Percentiles rank a stretch among this genome's conserved stretches.
Evolutionary conservation across 2,329 filamentous ascomycete genomes (phyloP).

Genomic region (Hawksworthiomyces lignivorus): DNA sequence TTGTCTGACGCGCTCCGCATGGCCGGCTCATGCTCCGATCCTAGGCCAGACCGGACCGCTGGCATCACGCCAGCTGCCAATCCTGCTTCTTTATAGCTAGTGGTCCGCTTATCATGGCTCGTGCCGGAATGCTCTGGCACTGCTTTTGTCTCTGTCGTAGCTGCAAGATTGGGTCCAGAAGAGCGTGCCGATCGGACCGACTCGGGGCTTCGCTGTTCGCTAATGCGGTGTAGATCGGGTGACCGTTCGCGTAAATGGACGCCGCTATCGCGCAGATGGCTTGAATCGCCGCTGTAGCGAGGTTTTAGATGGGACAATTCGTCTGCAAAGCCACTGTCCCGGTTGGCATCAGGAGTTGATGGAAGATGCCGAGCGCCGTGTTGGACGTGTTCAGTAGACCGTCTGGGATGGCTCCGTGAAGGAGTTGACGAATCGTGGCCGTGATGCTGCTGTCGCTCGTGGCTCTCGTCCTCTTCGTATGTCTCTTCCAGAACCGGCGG

Average conservation of each 20-base stretch:
- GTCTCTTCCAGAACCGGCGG: slow-evolving; percentile 46
- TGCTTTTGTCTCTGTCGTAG: not conserved
- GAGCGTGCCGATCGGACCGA: not conserved
- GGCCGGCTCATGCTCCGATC: not conserved
- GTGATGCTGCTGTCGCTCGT: slow-evolving; percentile 12
- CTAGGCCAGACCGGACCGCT: not conserved
- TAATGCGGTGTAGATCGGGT: not conserved
- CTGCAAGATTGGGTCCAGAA: too few relatives aligned
- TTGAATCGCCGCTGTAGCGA: slow-evolving; percentile 16
- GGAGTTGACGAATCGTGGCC: slow-evolving; percentile 11
- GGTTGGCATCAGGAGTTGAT: slow-evolving; percentile 29
- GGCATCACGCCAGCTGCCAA: slow-evolving; percentile 10
- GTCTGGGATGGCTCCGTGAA: slow-evolving; percentile 3
- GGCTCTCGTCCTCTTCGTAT: slow-evolving; percentile 30
- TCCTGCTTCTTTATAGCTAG: slow-evolving; percentile 20
- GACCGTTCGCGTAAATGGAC: slow-evolving; percentile 44
- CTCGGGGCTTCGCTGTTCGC: too few relatives aligned
- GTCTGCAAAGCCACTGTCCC: slow-evolving; percentile 42
- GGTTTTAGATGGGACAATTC: not conserved
- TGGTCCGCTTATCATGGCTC: slow-evolving; percentile 5
- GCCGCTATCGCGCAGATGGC: slow-evolving; percentile 44
- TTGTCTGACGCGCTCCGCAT: slow-evolving; percentile 13
- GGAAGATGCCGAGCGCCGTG: slow-evolving; percentile 10
- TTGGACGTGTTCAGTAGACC: not conserved
- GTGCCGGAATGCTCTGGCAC: not conserved